Evolutionary conservation across 148 eudicot species (phyloP).

Genomic region (Rhododendron simsii): DNA sequence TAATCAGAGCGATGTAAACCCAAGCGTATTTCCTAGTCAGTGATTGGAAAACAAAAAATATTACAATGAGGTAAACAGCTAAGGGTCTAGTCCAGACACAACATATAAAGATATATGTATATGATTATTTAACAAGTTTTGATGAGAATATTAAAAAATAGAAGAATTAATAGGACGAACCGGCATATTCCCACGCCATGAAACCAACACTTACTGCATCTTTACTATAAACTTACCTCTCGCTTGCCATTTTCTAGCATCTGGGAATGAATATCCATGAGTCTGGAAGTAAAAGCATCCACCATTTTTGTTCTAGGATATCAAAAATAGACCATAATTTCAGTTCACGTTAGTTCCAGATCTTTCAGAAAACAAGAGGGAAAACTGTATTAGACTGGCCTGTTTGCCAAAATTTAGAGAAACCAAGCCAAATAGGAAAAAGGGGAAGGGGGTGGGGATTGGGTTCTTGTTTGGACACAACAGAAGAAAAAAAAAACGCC

Average conservation of each 20-base stretch:
- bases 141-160: neutral
- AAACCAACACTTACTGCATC: neutral
- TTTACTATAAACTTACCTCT: constrained; percentile 49
- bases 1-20: constrained; percentile 98
- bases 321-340: neutral
- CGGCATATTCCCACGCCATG: neutral
- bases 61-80: neutral
- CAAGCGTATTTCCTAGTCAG: constrained; percentile 77
- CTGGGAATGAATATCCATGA: constrained; percentile 86
- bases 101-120: neutral
- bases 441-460: neutral
- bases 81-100: neutral
- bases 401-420: neutral
- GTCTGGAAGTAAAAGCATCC: constrained; percentile 81
- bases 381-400: neutral
- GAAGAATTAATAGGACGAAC: neutral
- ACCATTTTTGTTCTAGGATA: constrained; percentile 70
- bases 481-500: neutral
- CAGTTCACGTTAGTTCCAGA: neutral
- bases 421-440: neutral
- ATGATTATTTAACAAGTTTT: neutral
- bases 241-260: constrained; percentile 70
- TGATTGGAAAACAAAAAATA: neutral
- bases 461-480: too few species aligned
- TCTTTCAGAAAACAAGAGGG: neutral